A percentile compares a stretch with the other conserved stretches of the same genome.
Conservation (phyloP, 2,329 filamentous ascomycete species). For the Penicillium sp. region DNA sequence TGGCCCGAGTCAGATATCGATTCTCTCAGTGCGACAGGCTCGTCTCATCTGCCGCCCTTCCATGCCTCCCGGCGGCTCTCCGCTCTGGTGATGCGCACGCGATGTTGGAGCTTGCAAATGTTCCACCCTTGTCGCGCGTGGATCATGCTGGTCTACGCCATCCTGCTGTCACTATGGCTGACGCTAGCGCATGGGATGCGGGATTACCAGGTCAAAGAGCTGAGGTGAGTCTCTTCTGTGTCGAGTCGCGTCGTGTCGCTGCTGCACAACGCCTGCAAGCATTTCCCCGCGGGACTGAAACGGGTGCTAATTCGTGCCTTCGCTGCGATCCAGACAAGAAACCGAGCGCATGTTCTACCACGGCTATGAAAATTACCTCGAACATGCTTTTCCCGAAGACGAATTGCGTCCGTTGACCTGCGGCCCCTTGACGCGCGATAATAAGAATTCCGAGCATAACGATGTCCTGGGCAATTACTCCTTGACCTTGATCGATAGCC, state of each 20-base stretch:
- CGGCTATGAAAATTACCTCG: constrained; percentile 94
- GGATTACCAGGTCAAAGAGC: constrained; percentile 35
- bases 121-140: constrained; percentile 36
- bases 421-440: constrained; percentile 79
- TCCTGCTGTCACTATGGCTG: constrained; percentile 40
- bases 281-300: neutral
- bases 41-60: constrained; percentile 16
- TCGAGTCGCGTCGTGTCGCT: neutral
- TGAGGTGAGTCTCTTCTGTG: constrained; percentile 30
- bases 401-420: constrained; percentile 89
- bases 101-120: constrained; percentile 43
- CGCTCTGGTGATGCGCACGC: constrained; percentile 43
- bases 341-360: constrained; percentile 85
- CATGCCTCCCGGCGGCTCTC: constrained; percentile 26
- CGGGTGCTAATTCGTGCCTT: neutral
- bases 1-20: neutral
- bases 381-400: constrained; percentile 91
- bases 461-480: constrained; percentile 98
- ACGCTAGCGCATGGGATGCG: constrained; percentile 38
- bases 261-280: neutral
- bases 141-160: constrained; percentile 33
- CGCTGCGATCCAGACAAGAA: constrained; percentile 39
- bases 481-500: constrained; percentile 88
- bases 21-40: constrained; percentile 41
- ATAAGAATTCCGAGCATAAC: constrained; percentile 80